These are phyloP conservation scores for Moelleriella libera DNA, from an alignment of 2,329 filamentous ascomycete species.

Conservation along the genomic window DNA sequence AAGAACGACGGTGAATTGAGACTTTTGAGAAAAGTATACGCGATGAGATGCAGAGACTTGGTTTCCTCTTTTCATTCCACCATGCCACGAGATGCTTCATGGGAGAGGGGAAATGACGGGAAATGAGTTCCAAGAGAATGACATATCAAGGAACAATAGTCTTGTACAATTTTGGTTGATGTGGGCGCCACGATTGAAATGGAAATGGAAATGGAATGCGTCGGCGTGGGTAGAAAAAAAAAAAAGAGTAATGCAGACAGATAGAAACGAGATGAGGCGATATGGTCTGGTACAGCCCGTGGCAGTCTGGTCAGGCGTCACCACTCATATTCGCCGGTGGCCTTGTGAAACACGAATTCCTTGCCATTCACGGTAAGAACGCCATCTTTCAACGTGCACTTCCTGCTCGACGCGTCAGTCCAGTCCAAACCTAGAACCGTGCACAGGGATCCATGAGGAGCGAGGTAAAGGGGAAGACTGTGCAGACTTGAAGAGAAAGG, in stretches of 20 bases:
- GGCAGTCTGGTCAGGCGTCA: constrained; percentile 34
- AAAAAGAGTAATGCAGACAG: no score
- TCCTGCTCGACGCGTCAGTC: constrained; percentile 49
- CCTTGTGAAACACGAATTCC: constrained; percentile 97
- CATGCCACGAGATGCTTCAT: not conserved
- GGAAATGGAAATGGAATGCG: no score
- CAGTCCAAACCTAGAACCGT: no score
- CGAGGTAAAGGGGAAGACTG: no score
- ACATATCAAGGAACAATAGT: not conserved
- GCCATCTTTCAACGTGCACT: constrained; percentile 96
- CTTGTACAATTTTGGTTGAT: no score
- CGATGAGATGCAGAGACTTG: not conserved
- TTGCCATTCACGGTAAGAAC: constrained; percentile 86
- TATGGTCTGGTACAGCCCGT: no score
- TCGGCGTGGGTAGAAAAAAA: no score
- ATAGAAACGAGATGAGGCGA: not conserved
- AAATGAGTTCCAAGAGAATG: not conserved
- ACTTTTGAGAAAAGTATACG: no score
- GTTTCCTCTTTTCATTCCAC: not conserved
- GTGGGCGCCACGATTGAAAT: no score
- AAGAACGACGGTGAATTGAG: no score
- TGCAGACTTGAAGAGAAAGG: constrained; percentile 3
- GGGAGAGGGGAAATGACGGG: not conserved
- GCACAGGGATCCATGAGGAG: no score
- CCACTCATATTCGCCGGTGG: constrained; percentile 96